Evolutionary conservation across 805 yeast genomes (phyloP).

Genomic region (Yarrowia keelungensis): DNA sequence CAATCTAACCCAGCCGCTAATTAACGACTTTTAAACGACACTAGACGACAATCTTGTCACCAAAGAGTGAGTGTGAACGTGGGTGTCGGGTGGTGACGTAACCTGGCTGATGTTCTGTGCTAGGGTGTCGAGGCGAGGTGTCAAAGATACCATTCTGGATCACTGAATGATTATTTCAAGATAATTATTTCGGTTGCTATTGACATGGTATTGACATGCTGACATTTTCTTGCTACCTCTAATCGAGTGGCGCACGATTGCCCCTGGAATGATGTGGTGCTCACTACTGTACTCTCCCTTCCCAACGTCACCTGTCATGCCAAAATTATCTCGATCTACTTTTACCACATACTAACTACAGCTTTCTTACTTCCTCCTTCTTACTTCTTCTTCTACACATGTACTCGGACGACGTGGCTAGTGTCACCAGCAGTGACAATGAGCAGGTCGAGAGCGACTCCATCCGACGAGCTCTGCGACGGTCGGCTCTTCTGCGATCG

Average conservation of each 20-base stretch:
- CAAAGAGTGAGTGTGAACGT: background rate
- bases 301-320: background rate
- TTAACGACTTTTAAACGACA: background rate
- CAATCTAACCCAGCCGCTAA: conserved; percentile 5
- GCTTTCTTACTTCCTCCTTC: background rate
- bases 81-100: too few species aligned
- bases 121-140: too few species aligned
- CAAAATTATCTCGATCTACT: background rate
- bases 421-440: conserved; percentile 31
- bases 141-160: too few species aligned
- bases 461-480: conserved; percentile 31
- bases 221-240: too few species aligned
- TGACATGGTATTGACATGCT: too few species aligned
- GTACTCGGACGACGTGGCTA: conserved; percentile 32
- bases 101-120: too few species aligned
- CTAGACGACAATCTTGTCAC: background rate
- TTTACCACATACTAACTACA: background rate
- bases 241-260: too few species aligned
- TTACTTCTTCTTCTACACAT: background rate
- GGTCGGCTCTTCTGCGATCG: conserved; percentile 24
- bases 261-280: too few species aligned
- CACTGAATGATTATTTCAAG: too few species aligned
- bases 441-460: conserved; percentile 35
- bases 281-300: too few species aligned
- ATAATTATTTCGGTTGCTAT: too few species aligned